Evolutionary conservation across 768 basidiomycete genomes (phyloP), one percentile per base, ranked within the genome.

Genomic region (Auriscalpium orientale): DNA sequence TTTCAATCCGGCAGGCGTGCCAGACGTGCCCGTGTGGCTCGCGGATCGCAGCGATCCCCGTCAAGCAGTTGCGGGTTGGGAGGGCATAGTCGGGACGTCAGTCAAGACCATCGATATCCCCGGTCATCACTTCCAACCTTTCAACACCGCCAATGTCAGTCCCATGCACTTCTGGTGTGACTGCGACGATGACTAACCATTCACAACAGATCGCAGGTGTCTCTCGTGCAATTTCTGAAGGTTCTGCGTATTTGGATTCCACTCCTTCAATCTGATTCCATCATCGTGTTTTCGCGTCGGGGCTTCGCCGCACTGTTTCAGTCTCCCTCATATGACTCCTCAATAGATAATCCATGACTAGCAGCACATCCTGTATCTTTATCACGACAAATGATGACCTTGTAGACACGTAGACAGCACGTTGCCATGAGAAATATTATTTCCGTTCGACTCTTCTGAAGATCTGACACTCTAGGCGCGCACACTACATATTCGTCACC

Each of bases 111-210:
- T 80, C 44, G 79, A 82, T 58, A 79, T 88, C 4, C 81, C 85
- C 0, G 87, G 87, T 0, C 68, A 87, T 65, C 87, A 89, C 59
- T 87, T 88, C 57, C 66, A 77, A 59, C 72, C 78, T 0, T 88
- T 89, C 64, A 70, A 76, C 47, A 57, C 67, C 9, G 57, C 60
- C 9, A 77, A 83, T 63, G 87, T 87, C 56, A 61, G 79, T 66
- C 4, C 35, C 33, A 22, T 20, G 16, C 12, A 20, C 51, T 53
- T 11, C n/a, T 21, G 5, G 2, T 21, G 18, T 22, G 52, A 28
- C 18, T 13, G 15, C 12, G 7, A n/a, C 28, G 15, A 10, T 18
- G 46, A 28, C 47, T 33, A 54, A 18, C 8, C 35, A 28, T 9
- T 2, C 36, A 8, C 11, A 6, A 15, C 46, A 54, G 53, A 48